A percentile compares a stretch with the other conserved stretches of the same genome.
Conservation (phyloP, 805 yeast genomes). For the Komagataella mondaviorum region DNA sequence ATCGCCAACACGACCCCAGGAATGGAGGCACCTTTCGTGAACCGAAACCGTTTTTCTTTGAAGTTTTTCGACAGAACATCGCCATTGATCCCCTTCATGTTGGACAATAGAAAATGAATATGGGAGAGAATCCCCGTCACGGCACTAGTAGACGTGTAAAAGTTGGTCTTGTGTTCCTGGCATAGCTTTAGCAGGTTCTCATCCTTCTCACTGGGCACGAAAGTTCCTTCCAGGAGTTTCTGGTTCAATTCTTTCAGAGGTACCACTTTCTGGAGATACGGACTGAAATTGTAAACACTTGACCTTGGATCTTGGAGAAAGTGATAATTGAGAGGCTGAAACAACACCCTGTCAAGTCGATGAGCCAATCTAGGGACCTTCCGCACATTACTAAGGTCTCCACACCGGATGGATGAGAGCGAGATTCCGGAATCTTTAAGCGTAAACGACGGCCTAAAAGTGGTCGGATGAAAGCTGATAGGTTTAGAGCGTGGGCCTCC, state of each 20-base stretch:
- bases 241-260: slow-evolving; percentile 56
- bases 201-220: slow-evolving; percentile 62
- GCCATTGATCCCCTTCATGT: slow-evolving; percentile 39
- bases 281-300: slow-evolving; percentile 54
- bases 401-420: not conserved
- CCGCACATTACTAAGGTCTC: not conserved
- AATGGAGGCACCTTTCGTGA: slow-evolving; percentile 29
- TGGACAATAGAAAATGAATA: slow-evolving; percentile 58
- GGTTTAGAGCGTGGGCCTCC: not conserved
- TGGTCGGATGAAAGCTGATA: not conserved
- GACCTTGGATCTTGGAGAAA: slow-evolving; percentile 69
- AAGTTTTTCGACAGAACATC: slow-evolving; percentile 26
- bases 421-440: not conserved
- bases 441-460: not conserved
- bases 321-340: slow-evolving; percentile 66
- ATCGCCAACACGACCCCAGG: slow-evolving; percentile 46
- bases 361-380: slow-evolving; percentile 47
- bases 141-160: slow-evolving; percentile 76
- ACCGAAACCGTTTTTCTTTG: slow-evolving; percentile 19
- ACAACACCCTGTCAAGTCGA: slow-evolving; percentile 56
- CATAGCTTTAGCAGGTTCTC: slow-evolving; percentile 34
- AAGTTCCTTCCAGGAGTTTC: slow-evolving; percentile 32
- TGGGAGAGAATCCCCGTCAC: slow-evolving; percentile 69
- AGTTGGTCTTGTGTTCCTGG: slow-evolving; percentile 18
- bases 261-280: slow-evolving; percentile 43